Base-by-base conservation (phyloP, 2,329 filamentous ascomycete species). In the Botryotinia convoluta region DNA sequence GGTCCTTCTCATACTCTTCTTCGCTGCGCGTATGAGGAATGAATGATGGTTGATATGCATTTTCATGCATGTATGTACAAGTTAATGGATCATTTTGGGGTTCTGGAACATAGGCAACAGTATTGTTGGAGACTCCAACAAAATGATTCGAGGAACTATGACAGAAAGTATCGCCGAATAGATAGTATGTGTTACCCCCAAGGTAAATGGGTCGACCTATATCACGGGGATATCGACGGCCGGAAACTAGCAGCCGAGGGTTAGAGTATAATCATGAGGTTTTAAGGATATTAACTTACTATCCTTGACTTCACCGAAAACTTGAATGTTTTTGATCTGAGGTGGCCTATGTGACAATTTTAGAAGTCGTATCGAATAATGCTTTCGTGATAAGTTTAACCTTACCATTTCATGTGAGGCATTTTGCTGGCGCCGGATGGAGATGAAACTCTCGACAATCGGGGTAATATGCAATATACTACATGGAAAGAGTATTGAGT, bases 91-190 rank as follows among this genome's bases (percentile, higher is more conserved):
- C 26, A 10, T 69, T 69, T 16, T 42, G 7, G 14, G 65, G 48
- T 18, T 69, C 65, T 9, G 65, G 65, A 42, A 69, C 65, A 29
- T 57, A 44, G 57, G 69, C 69, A 26, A 71, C n/a, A 16, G 69
- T 71, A 9, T 71, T 71, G 9, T 71, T 71, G 16, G 69, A 48
- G 6, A 71, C 42, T 37, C 69, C 69, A 26, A 64, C 45, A 18
- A 71, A 71, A 20, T 71, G 14, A n/a, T 51, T 29, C n/a, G 69
- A 61, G 10, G 69, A 45, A 64, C 35, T 26, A n/a, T 62, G 60
- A 4, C 69, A 71, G 54, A 71, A 71, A 48, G 69, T 71, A 32
- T 71, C 69, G 9, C 69, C 69, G 26, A 71, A 71, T 10, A 71
- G 57, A 26, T 71, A 71, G 42, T 71, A 71, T n/a, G 69, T 71